Conservation (phyloP, 345 rosid species). For the Aegle marmelos region DNA sequence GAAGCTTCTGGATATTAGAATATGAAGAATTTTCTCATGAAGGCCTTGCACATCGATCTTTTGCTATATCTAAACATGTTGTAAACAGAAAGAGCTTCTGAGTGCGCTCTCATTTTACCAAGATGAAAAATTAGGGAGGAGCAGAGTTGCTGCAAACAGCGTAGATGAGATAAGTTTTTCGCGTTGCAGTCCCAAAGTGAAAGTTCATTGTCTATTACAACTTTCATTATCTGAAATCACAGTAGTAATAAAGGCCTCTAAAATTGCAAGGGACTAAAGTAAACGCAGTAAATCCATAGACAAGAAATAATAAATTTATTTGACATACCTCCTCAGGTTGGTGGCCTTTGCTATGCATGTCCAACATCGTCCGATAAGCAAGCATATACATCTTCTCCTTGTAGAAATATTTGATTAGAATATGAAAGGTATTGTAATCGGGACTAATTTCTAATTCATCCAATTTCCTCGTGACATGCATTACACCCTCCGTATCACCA, state of each 20-base stretch:
- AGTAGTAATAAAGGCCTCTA: no score
- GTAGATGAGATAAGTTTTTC: conserved; percentile 8
- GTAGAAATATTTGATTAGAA: conserved; percentile 74
- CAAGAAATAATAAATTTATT: conserved; percentile 5
- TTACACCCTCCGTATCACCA: conserved; percentile 81
- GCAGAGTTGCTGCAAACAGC: conserved; percentile 62
- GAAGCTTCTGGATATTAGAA: conserved; percentile 67
- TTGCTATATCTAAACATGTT: conserved; percentile 69
- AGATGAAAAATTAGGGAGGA: conserved; percentile 60
- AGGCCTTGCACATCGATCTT: conserved; percentile 78
- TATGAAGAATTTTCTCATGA: conserved; percentile 80
- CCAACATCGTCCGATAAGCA: conserved; percentile 71
- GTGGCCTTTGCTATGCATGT: conserved; percentile 86
- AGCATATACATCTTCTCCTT: conserved; percentile 78
- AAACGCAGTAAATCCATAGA: neutral
- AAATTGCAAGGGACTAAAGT: no score
- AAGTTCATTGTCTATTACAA: no score
- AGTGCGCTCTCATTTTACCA: conserved; percentile 62
- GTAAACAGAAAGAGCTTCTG: conserved; percentile 77
- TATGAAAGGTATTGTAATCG: conserved; percentile 68
- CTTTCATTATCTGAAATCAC: neutral
- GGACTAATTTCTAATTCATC: conserved; percentile 77
- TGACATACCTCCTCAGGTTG: conserved; percentile 69
- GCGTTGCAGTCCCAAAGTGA: neutral
- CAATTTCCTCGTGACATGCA: conserved; percentile 80